Base-by-base conservation (phyloP, 1,284 basidiomycete genomes). In the Singerocomus rubriflavus region DNA sequence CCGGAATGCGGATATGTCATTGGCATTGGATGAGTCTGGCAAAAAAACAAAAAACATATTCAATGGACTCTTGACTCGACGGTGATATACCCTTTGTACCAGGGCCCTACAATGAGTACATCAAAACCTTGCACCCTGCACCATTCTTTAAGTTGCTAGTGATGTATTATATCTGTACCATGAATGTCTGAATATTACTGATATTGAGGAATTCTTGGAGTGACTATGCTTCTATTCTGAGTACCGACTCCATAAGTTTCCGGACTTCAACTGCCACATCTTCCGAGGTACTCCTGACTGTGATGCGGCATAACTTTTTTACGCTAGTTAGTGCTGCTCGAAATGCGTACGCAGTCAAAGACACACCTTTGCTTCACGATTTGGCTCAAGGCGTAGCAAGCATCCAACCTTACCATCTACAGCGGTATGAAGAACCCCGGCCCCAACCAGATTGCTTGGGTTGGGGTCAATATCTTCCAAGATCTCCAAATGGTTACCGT, bases 241-340 rank as follows among this genome's bases (percentile, higher is more conserved):
- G 66, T 17, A 77, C 76, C 62, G 75, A 82, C 61, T 85, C 80
- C 52, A 91, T 59, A 52, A 88, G 71, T 62, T 77, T 79, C 65
- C 93, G 79, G 41, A 95, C 79, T 70, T 94, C 91, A 2, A 75
- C 69, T 34, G 94, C 93, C 9, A 97, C 93, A 32, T 87, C 79
- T 67, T 96, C 95, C 50, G 96, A 98, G 2, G 97, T 98, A 63
- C 94, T 96, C 62, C 97, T 82, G 39, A 98, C 80, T 8, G 97
- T 99, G 53, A 99, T 68, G 46, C 97, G 88, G 68, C 93, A 97
- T 42, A 98, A 76, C 93, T 95, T 39, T 56, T 48, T 51, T 58
- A 30, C 9, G 47, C 7, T 14, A 30, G 26, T 41, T 21, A 50
- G 35, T 27, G 46, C 42, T 42, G 44, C 45, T 33, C 6, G 30